Evolutionary conservation across 2,329 filamentous ascomycete genomes (phyloP), one percentile per base, ranked within the genome.

Genomic region (Fonsecaea erecta): DNA sequence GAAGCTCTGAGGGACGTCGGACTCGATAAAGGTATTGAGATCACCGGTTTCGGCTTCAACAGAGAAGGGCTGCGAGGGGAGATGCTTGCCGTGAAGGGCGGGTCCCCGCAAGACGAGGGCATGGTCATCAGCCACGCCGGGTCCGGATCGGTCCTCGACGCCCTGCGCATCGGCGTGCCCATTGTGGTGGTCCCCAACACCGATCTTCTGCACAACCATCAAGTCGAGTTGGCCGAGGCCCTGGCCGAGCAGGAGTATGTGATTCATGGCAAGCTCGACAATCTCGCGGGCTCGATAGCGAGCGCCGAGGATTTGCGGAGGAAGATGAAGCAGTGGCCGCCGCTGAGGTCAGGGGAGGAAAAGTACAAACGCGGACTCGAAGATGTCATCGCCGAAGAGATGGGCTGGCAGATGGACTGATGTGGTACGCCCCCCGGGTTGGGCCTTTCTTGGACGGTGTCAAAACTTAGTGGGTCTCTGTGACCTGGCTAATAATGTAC

Each of bases 101-200:
- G 79, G 16, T 77, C 82, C 12, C 76, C 74, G 0, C 60, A 63
- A 21, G 56, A 40, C 14, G 56, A 67, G 57, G 95, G 95, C 0
- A 80, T 95, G 18, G 86, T 97, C 34, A 90, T 99, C 65, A 92
- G 90, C 52, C 95, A 99, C 80, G 94, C 93, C 68, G 95, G 94
- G 16, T 93, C 94, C 12, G 95, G 95, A 8, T 93, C 92, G 2
- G 93, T 98, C 30, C 83, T 98, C 0, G 92, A 93, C 75, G 92
- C 89, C 0, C 85, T 96, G 68, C 87, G 91, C 51, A 81, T 90
- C 59, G 85, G 87, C 14, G 81, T 93, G 0, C 89, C 91, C 2
- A 81, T 98, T n/a, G 85, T 99, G 56, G 92, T 97, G 0, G 93
- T 99, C 1, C 91, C 94, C 1, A 99, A 99, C 76, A 84, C 87